A percentile compares a stretch with the other conserved stretches of the same genome.
phyloP scores from a whole-genome alignment of 2,329 filamentous ascomycete species.

The Neofusicoccum umdonicola region DNA sequence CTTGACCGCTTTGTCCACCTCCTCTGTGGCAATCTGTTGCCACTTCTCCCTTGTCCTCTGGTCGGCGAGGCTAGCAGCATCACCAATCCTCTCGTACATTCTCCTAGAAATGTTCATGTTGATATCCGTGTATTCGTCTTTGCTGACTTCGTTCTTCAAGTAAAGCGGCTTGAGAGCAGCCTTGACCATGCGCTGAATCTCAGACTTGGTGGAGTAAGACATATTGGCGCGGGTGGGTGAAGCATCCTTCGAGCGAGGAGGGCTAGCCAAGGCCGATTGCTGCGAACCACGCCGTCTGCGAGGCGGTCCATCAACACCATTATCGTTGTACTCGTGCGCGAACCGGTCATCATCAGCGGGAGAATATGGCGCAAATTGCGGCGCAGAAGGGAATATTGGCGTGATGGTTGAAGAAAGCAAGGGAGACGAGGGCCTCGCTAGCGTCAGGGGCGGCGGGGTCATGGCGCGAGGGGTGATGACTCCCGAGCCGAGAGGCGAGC shows the following conservation, averaged over 20 bases:
- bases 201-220: constrained; percentile 80
- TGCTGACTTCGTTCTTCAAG: constrained; percentile 72
- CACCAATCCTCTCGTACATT: constrained; percentile 69
- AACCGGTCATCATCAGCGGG: constrained; percentile 37
- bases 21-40: constrained; percentile 72
- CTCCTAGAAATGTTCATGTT: constrained; percentile 86
- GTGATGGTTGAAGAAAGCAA: constrained; percentile 69
- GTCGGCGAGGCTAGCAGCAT: constrained; percentile 54
- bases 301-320: constrained; percentile 33
- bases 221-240: constrained; percentile 68
- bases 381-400: constrained; percentile 66
- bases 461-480: constrained; percentile 66
- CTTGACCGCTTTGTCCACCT: constrained; percentile 72
- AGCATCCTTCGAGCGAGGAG: constrained; percentile 56
- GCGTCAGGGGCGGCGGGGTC: constrained; percentile 66
- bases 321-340: constrained; percentile 23
- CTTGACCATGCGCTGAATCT: constrained; percentile 85
- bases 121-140: constrained; percentile 88
- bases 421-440: constrained; percentile 63
- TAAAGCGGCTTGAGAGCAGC: constrained; percentile 79
- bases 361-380: constrained; percentile 69
- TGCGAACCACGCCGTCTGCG: constrained; percentile 28
- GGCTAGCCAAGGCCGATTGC: constrained; percentile 36
- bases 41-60: constrained; percentile 66
- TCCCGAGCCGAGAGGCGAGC: constrained; percentile 64